Percentiles rank a stretch among this genome's conserved stretches.
These are phyloP conservation scores for Camellia japonica DNA, from an alignment of 148 eudicot species.

Conservation along the genomic window DNA sequence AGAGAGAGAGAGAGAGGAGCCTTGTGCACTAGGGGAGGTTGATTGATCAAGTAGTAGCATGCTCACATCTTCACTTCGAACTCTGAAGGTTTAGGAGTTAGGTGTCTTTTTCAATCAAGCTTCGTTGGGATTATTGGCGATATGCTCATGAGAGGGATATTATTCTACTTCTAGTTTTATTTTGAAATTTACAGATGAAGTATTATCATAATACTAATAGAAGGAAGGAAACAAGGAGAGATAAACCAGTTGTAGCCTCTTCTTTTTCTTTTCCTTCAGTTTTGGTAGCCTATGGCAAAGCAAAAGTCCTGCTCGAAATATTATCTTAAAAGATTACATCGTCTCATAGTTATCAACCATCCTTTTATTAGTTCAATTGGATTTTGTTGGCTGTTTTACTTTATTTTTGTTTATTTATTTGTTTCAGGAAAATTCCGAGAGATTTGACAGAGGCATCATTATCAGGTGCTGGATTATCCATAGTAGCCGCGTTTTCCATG, in stretches of 20 bases:
- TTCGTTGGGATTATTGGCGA: no score
- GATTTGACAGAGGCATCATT: conserved; percentile 97
- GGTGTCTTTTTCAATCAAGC: background rate
- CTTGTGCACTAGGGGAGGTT: no score
- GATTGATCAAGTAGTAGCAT: no score
- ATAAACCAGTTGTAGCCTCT: background rate
- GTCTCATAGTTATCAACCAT: background rate
- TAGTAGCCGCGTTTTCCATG: conserved; percentile 79
- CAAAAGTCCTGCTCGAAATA: background rate
- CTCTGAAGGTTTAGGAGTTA: background rate
- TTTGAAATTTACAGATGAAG: background rate
- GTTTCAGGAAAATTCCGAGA: conserved; percentile 88
- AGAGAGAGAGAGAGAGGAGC: no score
- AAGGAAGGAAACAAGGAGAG: background rate
- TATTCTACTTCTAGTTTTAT: background rate
- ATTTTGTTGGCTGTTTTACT: background rate
- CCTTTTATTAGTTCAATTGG: background rate
- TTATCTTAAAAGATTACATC: background rate
- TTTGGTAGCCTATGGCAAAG: background rate
- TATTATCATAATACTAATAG: background rate
- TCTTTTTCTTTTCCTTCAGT: background rate
- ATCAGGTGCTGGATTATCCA: conserved; percentile 94
- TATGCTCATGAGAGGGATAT: background rate
- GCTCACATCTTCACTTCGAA: background rate
- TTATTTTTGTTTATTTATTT: no score